Percentiles rank a stretch among this genome's conserved stretches.
These are phyloP conservation scores for Leucocoprinus birnbaumii DNA, from an alignment of 768 basidiomycete genomes.

Conservation along the genomic window DNA sequence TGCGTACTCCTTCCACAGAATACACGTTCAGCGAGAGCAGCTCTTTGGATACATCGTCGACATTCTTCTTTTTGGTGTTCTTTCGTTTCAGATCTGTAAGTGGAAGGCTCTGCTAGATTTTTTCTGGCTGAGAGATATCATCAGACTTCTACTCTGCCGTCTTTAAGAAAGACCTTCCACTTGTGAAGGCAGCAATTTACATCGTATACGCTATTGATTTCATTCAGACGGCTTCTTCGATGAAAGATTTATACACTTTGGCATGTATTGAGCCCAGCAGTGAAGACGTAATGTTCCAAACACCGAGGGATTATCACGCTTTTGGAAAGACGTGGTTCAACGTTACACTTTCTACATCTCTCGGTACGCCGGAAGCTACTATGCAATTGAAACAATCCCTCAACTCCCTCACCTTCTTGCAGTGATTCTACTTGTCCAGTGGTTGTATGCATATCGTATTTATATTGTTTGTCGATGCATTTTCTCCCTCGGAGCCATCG, in stretches of 20 bases:
- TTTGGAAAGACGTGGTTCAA: constrained; percentile 4
- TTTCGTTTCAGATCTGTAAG: neutral
- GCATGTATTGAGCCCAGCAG: neutral
- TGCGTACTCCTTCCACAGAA: neutral
- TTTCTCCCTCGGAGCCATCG: neutral
- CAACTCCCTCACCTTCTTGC: too few relatives aligned
- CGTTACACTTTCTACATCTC: neutral
- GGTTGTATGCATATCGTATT: neutral
- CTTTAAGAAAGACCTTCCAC: neutral
- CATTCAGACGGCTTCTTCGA: neutral
- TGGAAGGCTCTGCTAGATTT: too few relatives aligned
- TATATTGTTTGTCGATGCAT: neutral
- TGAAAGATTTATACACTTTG: neutral
- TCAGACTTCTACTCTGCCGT: neutral
- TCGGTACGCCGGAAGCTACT: neutral
- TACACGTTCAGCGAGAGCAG: neutral
- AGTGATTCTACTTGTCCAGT: constrained; percentile 1
- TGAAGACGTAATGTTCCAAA: neutral
- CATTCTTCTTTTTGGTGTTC: neutral
- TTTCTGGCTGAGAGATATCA: too few relatives aligned
- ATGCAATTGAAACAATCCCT: too few relatives aligned
- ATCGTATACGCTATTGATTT: neutral
- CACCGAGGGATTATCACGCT: neutral
- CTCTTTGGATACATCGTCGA: neutral
- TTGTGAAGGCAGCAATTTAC: neutral